Evolutionary conservation across 164 flowering plant species (phyloP), one percentile per base, ranked within the genome.

Genomic region (Piper longum): DNA sequence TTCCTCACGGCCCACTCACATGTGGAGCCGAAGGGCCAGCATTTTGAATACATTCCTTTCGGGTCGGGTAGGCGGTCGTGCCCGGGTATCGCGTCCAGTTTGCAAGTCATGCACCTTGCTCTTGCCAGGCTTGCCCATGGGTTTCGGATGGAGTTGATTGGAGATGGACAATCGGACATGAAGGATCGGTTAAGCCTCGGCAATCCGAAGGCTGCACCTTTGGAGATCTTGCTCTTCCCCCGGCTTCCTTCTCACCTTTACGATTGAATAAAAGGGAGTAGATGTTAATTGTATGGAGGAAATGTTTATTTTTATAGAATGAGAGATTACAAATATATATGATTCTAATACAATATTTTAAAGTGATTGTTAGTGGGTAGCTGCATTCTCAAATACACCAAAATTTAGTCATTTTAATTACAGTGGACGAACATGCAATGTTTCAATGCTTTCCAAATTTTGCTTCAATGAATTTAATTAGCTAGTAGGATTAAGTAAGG

Each of bases 51-150:
- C 8, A 41, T 89, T 62, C 93, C 93, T 6, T 87, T 87, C 51
- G 93, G 95, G 1, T 71, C 91, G 0, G 91, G 96, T 0, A 63
- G 91, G 56, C 76, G 96, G 61, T 82, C 84, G 81, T 89, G 96
- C 65, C 91, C 96, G 0, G 95, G 89, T 0, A 79, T 79, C 55
- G 44, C 62, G 18, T 71, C 83, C 0, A 89, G 86, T 0, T 67
- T 84, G 0, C 87, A 85, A 63, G 78, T 87, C 59, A 81, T 89
- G 14, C 66, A 66, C 14, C 19, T 66, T 16, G 60, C 60, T 4
- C 62, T 71, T 3, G 73, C 70, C 4, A 63, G 64, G 59, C 41
- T 63, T 11, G 19, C 67, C 14, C 67, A 66, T 11, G 52, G 67
- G 8, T 71, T 70, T 14, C 65, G 65, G 14, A 48, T 48, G 52